Evolutionary conservation across 2,329 filamentous ascomycete species (phyloP), one percentile per base, ranked within the genome.

Genomic region (Pyrenophora teres): DNA sequence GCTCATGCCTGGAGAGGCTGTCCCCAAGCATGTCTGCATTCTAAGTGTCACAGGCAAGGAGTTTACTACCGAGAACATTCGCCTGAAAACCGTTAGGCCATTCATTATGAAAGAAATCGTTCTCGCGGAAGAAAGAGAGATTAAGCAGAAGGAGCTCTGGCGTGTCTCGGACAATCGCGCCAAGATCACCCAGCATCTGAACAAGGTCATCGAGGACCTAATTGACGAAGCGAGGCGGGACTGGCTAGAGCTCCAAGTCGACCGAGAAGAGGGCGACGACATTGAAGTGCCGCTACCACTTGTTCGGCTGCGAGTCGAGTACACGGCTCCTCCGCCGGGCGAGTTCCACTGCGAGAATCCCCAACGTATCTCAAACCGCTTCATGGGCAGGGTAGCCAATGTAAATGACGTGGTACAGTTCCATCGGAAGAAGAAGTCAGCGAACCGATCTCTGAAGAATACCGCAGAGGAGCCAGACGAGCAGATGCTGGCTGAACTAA

Each of bases 391-490:
- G 67, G 93, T 99, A 1, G 94, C 94, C 52, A 99, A 99, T 68
- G 87, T 87, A 8, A 95, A 92, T 62, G 94, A 99, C 64, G 91
- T 99, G 0, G 87, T 99, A 0, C 89, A 93, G 66, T 97, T 96
- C 70, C 87, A 97, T 73, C 85, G 90, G 49, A 96, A 93, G 76
- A 97, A 96, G 75, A 83, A 83, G n/a, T 75, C 73, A 1, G 66
- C 75, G 4, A 77, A 56, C 12, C 65, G 74, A 54, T 77, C 72
- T 27, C 74, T 79, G 37, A 83, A 81, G 49, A 78, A 77, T 25
- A 79, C 80, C 2, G 69, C 77, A 3, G 82, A 86, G 0, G 77
- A 89, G 44, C 82, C 88, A 0, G 87, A 90, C 38, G 83, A 85
- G 32, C 76, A 84, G 0, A 78, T 87, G 2, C 77, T 89, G 40